These are phyloP conservation scores for Linum lewisii DNA, from an alignment of 345 rosid genomes.

Conservation along the genomic window DNA sequence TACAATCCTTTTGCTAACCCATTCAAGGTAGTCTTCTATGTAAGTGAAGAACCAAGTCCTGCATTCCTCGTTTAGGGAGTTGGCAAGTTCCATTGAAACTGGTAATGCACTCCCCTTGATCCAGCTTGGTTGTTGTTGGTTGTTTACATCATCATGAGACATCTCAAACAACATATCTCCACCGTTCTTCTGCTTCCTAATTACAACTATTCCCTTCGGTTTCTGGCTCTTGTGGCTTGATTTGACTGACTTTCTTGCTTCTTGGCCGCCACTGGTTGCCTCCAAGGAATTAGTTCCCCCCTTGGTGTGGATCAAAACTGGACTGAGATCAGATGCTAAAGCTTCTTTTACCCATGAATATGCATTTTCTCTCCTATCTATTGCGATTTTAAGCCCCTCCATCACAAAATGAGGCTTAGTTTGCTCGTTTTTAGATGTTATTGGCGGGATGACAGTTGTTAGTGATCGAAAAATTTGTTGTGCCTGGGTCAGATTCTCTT, in stretches of 20 bases:
- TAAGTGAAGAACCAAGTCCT: slow-evolving; percentile 41
- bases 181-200: slow-evolving; percentile 16
- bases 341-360: slow-evolving; percentile 51
- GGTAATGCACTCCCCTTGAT: slow-evolving; percentile 26
- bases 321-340: slow-evolving; percentile 43
- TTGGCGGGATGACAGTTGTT: slow-evolving; percentile 11
- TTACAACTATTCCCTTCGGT: slow-evolving; percentile 15
- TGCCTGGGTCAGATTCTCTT: slow-evolving; percentile 42
- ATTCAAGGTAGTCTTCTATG: slow-evolving; percentile 48
- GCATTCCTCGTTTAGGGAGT: slow-evolving; percentile 33
- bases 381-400: slow-evolving; percentile 25
- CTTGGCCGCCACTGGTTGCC: not conserved
- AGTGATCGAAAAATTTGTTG: slow-evolving; percentile 36
- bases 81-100: slow-evolving; percentile 28
- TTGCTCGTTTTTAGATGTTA: slow-evolving; percentile 11
- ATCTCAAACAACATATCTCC: slow-evolving; percentile 12
- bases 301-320: slow-evolving; percentile 14
- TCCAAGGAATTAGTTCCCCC: not conserved
- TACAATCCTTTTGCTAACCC: slow-evolving; percentile 21
- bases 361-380: slow-evolving; percentile 43
- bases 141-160: slow-evolving; percentile 13
- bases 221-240: slow-evolving; percentile 2
- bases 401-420: slow-evolving; percentile 6
- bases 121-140: slow-evolving; percentile 14
- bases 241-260: slow-evolving; percentile 3